A percentile compares a stretch with the other conserved stretches of the same genome.
Evolutionary conservation across 345 rosid genomes (phyloP).

Genomic region (Boechera divaricarpa): DNA sequence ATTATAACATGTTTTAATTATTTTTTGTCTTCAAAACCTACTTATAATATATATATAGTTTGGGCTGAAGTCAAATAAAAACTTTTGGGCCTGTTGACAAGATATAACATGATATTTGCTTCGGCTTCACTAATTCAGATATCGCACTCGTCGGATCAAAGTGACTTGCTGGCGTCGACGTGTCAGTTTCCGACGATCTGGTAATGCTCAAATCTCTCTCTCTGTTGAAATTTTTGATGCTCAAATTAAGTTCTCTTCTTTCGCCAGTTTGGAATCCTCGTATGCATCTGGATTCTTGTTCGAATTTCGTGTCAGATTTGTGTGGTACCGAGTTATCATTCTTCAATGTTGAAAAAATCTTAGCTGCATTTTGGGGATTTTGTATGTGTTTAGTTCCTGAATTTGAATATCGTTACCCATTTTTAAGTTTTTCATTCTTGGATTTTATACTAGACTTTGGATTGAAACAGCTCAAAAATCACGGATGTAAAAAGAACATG

Average conservation of each 20-base stretch:
- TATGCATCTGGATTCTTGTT: background rate
- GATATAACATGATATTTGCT: background rate
- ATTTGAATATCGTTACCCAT: background rate
- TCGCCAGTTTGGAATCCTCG: background rate
- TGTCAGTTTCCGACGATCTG: slow-evolving; percentile 30
- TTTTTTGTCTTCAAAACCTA: too few species aligned
- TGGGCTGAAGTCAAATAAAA: background rate
- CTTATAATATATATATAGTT: too few species aligned
- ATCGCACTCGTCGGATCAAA: background rate
- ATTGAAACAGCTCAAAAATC: slow-evolving; percentile 9
- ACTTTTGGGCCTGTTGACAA: slow-evolving; percentile 15
- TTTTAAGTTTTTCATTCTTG: background rate
- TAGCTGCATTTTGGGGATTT: slow-evolving; percentile 13
- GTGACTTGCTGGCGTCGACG: slow-evolving; percentile 5
- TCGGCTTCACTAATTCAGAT: background rate
- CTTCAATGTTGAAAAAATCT: background rate
- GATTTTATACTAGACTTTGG: background rate
- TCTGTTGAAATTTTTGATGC: background rate
- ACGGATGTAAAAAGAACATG: background rate
- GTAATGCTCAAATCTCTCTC: slow-evolving; percentile 16
- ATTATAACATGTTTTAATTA: too few species aligned
- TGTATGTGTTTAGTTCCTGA: background rate
- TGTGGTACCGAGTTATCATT: background rate
- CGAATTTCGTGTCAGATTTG: background rate
- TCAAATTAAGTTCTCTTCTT: background rate